Conservation (phyloP, 192 early-diverging fungal species). For the Chytriomyces hyalinus region DNA sequence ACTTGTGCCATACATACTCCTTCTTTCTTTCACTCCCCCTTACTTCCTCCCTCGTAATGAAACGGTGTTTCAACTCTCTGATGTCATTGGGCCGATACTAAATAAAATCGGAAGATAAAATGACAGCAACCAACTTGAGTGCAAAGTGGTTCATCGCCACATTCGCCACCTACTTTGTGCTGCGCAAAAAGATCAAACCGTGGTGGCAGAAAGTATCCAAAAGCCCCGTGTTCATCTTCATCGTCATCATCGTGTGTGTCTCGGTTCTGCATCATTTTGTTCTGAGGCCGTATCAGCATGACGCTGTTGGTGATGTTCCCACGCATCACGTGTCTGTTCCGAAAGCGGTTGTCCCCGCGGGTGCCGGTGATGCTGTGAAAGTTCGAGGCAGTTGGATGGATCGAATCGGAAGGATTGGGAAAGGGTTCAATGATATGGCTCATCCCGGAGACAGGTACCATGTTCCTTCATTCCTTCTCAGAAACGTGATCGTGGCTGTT, state of each 20-base stretch:
- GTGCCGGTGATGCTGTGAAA: too few relatives aligned
- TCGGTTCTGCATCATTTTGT: slow-evolving; percentile 5
- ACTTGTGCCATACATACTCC: not conserved
- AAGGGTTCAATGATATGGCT: too few relatives aligned
- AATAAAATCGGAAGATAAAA: not conserved
- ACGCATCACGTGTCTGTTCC: too few relatives aligned
- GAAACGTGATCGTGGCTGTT: too few relatives aligned
- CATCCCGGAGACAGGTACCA: too few relatives aligned
- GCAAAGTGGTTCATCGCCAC: slow-evolving; percentile 33
- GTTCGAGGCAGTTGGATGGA: too few relatives aligned
- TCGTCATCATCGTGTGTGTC: not conserved
- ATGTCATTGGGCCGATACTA: not conserved
- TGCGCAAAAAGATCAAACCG: slow-evolving; percentile 33
- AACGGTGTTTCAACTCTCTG: not conserved
- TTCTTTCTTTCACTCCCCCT: not conserved
- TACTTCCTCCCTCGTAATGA: not conserved
- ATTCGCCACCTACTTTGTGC: slow-evolving; percentile 32
- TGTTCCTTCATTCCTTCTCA: too few relatives aligned
- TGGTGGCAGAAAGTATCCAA: slow-evolving; percentile 23
- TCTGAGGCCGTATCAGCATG: not conserved
- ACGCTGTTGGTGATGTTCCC: not conserved
- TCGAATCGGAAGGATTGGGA: too few relatives aligned
- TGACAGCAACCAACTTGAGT: not conserved
- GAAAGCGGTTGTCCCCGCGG: too few relatives aligned
- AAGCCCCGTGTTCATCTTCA: slow-evolving; percentile 20